Conservation (phyloP, 169 alveolate genomes). For the Toxoplasma gondii region DNA sequence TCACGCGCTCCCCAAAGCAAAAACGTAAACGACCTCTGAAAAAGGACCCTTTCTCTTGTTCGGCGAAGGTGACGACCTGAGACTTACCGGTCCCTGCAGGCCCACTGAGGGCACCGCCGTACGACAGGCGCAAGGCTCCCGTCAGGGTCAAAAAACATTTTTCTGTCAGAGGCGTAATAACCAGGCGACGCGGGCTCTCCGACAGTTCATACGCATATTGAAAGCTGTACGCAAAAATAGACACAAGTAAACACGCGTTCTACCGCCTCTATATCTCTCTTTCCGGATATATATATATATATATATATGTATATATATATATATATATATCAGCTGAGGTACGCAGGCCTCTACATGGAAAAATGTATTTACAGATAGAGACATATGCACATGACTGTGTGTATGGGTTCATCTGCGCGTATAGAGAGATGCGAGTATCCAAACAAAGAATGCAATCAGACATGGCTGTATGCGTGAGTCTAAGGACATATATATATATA, state of each 20-base stretch:
- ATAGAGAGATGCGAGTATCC: no score
- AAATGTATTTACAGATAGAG: no score
- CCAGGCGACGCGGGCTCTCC: slow-evolving; percentile 93
- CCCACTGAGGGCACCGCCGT: slow-evolving; percentile 94
- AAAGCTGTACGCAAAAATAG: slow-evolving; percentile 71
- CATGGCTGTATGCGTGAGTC: not conserved
- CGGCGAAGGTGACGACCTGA: no score
- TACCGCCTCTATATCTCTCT: not conserved
- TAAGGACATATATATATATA: not conserved
- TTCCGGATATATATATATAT: not conserved
- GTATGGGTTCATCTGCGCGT: no score
- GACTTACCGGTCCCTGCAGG: slow-evolving; percentile 91
- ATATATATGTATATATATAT: not conserved
- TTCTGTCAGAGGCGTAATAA: slow-evolving; percentile 95
- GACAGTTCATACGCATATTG: slow-evolving; percentile 91
- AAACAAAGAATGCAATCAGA: no score
- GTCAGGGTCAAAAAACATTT: slow-evolving; percentile 94
- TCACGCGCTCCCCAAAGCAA: no score
- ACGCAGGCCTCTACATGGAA: no score
- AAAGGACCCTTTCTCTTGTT: no score
- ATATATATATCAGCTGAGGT: not conserved
- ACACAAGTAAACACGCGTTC: not conserved
- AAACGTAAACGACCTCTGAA: no score
- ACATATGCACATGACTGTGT: no score
- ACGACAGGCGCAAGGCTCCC: slow-evolving; percentile 89